Evolutionary conservation across 2,329 filamentous ascomycete species (phyloP).

Genomic region (Ceratocystis variospora): DNA sequence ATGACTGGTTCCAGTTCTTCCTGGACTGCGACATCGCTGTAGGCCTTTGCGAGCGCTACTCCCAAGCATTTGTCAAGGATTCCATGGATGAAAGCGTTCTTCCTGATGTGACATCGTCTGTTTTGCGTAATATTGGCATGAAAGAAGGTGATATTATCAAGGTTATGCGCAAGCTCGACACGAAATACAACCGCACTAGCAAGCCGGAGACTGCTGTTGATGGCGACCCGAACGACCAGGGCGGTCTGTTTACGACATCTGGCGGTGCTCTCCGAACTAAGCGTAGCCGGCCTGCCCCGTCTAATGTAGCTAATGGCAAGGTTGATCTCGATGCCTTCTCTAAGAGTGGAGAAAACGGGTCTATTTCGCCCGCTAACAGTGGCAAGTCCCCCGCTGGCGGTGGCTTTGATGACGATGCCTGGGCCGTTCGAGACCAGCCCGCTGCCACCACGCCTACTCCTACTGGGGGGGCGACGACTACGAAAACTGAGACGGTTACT

Average conservation of each 20-base stretch:
- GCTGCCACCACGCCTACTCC: not conserved
- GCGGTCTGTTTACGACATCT: constrained; percentile 78
- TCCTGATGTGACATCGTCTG: constrained; percentile 71
- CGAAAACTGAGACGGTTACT: constrained; percentile 20
- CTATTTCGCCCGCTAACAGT: constrained; percentile 21
- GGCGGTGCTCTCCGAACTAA: constrained; percentile 89
- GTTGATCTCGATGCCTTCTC: constrained; percentile 81
- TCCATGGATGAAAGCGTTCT: constrained; percentile 93
- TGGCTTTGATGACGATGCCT: constrained; percentile 92
- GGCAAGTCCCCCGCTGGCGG: constrained; percentile 25
- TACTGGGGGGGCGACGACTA: not conserved
- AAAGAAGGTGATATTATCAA: constrained; percentile 95
- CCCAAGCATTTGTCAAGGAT: constrained; percentile 75
- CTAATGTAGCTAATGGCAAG: constrained; percentile 72
- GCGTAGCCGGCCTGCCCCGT: constrained; percentile 75
- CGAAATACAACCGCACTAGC: constrained; percentile 53
- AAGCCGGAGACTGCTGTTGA: constrained; percentile 47
- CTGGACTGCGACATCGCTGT: constrained; percentile 80
- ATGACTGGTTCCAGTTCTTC: constrained; percentile 99
- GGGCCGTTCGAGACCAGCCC: constrained; percentile 63
- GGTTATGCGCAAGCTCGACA: constrained; percentile 79
- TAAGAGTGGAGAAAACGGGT: constrained; percentile 32
- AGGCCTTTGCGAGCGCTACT: constrained; percentile 86
- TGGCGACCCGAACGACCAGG: constrained; percentile 40
- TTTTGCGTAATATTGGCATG: constrained; percentile 76